Percentiles rank a stretch among this genome's conserved stretches.
Conservation (phyloP, 257 asterid genomes). For the Nemophila menziesii region DNA sequence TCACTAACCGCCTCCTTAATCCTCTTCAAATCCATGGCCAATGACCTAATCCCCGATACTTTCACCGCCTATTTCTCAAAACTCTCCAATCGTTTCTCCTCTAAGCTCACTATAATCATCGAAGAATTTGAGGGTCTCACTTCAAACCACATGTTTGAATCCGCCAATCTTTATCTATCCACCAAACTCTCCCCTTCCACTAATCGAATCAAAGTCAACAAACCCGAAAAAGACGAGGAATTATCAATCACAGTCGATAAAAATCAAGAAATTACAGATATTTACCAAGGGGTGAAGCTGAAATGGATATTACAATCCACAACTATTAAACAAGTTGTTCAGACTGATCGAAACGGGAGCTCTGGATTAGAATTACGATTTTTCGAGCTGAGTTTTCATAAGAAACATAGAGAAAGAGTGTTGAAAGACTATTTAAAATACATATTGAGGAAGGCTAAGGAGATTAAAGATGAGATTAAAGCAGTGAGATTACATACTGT, state of each 20-base stretch:
- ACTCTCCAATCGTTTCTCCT: constrained; percentile 32
- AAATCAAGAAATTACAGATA: constrained; percentile 41
- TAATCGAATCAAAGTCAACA: constrained; percentile 43
- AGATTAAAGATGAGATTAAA: constrained; percentile 33
- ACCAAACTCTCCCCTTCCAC: constrained; percentile 39
- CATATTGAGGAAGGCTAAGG: constrained; percentile 32
- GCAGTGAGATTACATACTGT: constrained; percentile 51
- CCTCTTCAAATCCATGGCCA: constrained; percentile 38
- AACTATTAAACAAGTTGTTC: constrained; percentile 14
- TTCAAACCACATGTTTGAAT: constrained; percentile 47
- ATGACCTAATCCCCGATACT: constrained; percentile 37
- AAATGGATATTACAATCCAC: constrained; percentile 43
- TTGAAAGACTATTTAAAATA: constrained; percentile 38
- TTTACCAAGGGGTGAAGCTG: constrained; percentile 20
- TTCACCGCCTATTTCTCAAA: constrained; percentile 26
- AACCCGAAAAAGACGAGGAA: constrained; percentile 40
- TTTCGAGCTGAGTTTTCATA: constrained; percentile 48
- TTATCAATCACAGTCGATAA: constrained; percentile 41
- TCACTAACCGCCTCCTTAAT: constrained; percentile 36
- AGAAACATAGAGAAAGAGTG: constrained; percentile 33
- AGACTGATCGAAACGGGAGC: constrained; percentile 9
- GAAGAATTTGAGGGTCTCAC: constrained; percentile 63
- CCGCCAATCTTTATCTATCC: constrained; percentile 41
- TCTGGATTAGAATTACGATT: constrained; percentile 26
- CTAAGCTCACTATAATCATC: constrained; percentile 44